Conservation (phyloP, 345 rosid species). For the Microcos paniculata region DNA sequence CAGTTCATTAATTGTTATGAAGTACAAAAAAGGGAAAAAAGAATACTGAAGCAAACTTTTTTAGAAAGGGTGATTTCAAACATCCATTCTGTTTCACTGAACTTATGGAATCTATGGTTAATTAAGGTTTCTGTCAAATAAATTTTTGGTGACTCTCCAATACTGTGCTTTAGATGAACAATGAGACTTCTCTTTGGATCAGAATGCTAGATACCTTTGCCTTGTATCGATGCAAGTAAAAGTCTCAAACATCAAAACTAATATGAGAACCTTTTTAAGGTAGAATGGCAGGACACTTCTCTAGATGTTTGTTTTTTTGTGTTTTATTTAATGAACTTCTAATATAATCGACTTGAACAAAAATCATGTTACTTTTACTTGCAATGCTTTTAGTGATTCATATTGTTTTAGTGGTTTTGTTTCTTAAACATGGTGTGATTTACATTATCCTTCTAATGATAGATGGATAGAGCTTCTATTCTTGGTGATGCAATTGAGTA, state of each 20-base stretch:
- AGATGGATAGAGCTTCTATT: conserved; percentile 98
- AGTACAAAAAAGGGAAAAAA: not conserved
- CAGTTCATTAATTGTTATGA: not conserved
- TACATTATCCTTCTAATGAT: conserved; percentile 9
- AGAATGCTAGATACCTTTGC: not conserved
- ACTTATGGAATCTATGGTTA: not conserved
- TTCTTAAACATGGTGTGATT: conserved; percentile 1
- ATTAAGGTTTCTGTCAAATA: not conserved
- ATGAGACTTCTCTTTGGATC: not conserved
- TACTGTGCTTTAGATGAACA: not conserved
- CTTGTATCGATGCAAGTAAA: not conserved
- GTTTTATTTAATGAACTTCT: not conserved
- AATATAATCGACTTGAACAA: not conserved
- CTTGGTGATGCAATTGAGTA: conserved; percentile 95
- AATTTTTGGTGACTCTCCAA: not conserved
- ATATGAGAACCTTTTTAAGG: not conserved
- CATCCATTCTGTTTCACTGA: not conserved
- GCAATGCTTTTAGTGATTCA: not conserved
- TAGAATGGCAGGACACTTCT: not conserved
- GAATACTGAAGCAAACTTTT: not conserved
- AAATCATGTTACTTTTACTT: not conserved
- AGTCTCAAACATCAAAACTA: not conserved
- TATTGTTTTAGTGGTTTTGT: not conserved
- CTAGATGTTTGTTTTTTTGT: not conserved
- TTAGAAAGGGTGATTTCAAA: not conserved